Base-by-base conservation (phyloP, 495 filamentous ascomycete genomes). In the Rostrohypoxylon terebratum region DNA sequence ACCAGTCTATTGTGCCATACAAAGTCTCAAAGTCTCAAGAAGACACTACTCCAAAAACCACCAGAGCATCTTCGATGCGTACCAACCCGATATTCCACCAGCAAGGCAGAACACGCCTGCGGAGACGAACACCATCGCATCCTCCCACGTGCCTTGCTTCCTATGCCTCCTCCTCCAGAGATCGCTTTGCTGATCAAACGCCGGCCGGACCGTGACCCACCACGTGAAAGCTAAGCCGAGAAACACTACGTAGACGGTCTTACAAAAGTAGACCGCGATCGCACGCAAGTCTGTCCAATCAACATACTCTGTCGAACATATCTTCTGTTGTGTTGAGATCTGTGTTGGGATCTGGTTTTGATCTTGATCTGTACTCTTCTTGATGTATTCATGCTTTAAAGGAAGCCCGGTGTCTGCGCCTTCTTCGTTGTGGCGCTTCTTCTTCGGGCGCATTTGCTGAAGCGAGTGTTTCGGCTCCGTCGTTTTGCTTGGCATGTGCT, bases 171-270 rank as follows among this genome's bases (percentile, higher is more conserved):
- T 69, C 36, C 16, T 75, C 76, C 76, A 73, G 18, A 80, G 50
- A 13, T 71, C 73, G 42, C 77, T 78, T 1, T 73, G 48, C 33
- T 68, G 48, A 33, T 80, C 67, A 57, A 79, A 80, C 0, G 69
- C 75, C n/a, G 73, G 73, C 36, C 64, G 67, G 1, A 75, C 68
- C 31, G 71, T 59, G 11, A 65, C 59, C 78, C 77, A 81, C 59
- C 63, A 72, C 0, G 74, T 67, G 3, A 64, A 65, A 10, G 71
- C 57, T 33, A 77, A 68, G 7, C 71, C 67, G 23, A 73, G 38
- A 14, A 69, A 31, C 14, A 77, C 23, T 31, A 72, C 61, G 48
- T 50, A 69, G 14, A 63, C 63, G n/a, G 55, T 65, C 28, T 70
- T 63, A 16, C 72, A 54, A 9, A 71, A 20, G 3, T 60, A 64